phyloP scores from a whole-genome alignment of 2,329 filamentous ascomycete genomes.

The Botrytis fragariae region DNA sequence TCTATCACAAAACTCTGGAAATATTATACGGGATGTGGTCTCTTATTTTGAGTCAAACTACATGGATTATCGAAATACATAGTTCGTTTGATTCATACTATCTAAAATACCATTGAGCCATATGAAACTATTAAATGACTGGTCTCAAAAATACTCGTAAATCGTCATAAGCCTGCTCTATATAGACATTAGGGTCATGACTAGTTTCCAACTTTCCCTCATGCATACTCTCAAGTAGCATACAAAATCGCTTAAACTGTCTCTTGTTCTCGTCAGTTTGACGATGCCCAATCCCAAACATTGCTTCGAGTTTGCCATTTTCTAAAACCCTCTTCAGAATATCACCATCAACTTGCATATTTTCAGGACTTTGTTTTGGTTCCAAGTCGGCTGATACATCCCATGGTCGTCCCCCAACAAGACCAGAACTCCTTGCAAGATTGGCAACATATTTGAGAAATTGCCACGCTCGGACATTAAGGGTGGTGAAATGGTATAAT shows the following conservation, averaged over 20 bases:
- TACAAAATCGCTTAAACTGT: conserved; percentile 42
- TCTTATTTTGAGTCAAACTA: not conserved
- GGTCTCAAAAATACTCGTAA: conserved; percentile 53
- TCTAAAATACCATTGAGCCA: not conserved
- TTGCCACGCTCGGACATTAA: conserved; percentile 61
- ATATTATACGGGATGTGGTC: not conserved
- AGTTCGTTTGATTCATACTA: not conserved
- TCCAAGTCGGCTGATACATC: conserved; percentile 38
- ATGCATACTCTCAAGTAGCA: conserved; percentile 52
- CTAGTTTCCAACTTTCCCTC: conserved; percentile 40
- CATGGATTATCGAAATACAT: not conserved
- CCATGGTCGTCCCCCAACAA: conserved; percentile 50
- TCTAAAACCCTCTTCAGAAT: conserved; percentile 56
- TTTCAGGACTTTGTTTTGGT: conserved; percentile 43
- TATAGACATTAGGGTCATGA: conserved; percentile 40
- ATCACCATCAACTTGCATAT: conserved; percentile 67
- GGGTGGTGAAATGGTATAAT: conserved; percentile 65
- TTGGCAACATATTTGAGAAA: conserved; percentile 74
- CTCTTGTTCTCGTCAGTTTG: conserved; percentile 14
- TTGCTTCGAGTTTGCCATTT: conserved; percentile 44
- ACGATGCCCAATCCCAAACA: conserved; percentile 38
- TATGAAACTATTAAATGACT: conserved; percentile 42
- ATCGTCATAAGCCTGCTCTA: conserved; percentile 53
- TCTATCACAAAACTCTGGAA: not conserved
- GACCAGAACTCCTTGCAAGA: conserved; percentile 51